phyloP scores from a whole-genome alignment of 1,139 yeast genomes.

The Candida glucosophila region DNA sequence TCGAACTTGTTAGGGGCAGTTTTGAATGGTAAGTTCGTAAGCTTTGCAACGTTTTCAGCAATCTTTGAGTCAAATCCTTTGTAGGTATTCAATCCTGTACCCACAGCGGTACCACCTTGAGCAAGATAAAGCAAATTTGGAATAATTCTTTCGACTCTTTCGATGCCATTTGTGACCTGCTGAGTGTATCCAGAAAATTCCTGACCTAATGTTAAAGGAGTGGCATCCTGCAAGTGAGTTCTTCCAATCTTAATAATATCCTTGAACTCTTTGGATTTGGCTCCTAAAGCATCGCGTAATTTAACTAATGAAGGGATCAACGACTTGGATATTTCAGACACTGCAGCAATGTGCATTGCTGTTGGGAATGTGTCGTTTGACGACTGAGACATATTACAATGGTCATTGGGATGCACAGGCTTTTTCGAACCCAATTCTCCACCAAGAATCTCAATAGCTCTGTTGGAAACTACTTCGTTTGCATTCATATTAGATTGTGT shows the following conservation, averaged over 20 bases:
- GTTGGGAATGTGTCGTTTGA: constrained; percentile 98
- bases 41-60: constrained; percentile 68
- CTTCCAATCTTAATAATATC: constrained; percentile 96
- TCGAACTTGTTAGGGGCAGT: constrained; percentile 99
- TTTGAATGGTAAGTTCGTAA: constrained; percentile 80
- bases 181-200: constrained; percentile 96
- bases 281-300: constrained; percentile 68
- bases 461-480: constrained; percentile 94
- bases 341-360: constrained; percentile 99
- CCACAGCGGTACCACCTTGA: constrained; percentile 99
- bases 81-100: constrained; percentile 93
- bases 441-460: constrained; percentile 93
- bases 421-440: constrained; percentile 85
- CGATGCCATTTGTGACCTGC: constrained; percentile 85
- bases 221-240: constrained; percentile 97
- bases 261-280: constrained; percentile 73
- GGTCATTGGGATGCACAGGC: constrained; percentile 98
- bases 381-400: constrained; percentile 96
- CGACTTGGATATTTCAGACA: constrained; percentile 67
- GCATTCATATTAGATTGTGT: constrained; percentile 99
- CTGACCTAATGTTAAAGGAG: constrained; percentile 95
- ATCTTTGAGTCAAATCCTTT: constrained; percentile 81
- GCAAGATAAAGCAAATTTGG: constrained; percentile 78
- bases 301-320: constrained; percentile 73
- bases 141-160: constrained; percentile 68